Base-by-base conservation (phyloP, 164 flowering plant genomes). In the Tetracentron sinense region DNA sequence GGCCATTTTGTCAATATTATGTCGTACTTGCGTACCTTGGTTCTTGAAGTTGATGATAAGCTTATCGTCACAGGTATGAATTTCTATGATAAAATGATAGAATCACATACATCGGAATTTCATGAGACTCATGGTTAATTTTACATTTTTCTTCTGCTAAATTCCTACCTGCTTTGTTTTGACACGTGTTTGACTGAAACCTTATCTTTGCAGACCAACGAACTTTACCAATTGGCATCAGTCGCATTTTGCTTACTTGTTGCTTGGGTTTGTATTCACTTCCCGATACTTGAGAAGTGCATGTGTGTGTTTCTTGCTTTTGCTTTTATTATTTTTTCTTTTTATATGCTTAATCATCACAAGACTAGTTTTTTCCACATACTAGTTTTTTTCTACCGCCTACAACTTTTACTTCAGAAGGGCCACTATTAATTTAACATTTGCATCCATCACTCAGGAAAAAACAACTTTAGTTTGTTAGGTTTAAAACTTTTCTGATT, bases 221-320 rank as follows among this genome's bases (percentile, higher is more conserved):
- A 93, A 72, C 92, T 93, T 44, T 93, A 93, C 77, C 98, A 93
- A 65, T 66, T 93, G 79, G 97, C 98, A 26, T 75, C 96, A 6
- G 98, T 93, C 44, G 98, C 98, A 7, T 93, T 93, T 72, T 93
- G 98, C 85, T 79, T 90, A 48, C 86, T 93, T 61, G 97, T 93
- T 58, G 98, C 98, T 31, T 93, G 98, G 98, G 98, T 93, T 71
- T 47, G 96, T 74, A 58, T n/a, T 75, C 70, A 27, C 66, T 78
- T 69, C 78, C 56, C 42, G 10, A 6, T 55, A 35, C 54, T 64
- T 54, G 54, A 31, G 35, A 23, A 51, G 22, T 53, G 21, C 17
- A 29, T 27, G 42, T 28, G 8, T 54, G 4, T 42, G 7, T 27
- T 59, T 4, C 46, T 48, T 47, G 28, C 22, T 19, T 56, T 42